Conservation (phyloP, 768 basidiomycete genomes). For the Leucosporidium scottii region DNA sequence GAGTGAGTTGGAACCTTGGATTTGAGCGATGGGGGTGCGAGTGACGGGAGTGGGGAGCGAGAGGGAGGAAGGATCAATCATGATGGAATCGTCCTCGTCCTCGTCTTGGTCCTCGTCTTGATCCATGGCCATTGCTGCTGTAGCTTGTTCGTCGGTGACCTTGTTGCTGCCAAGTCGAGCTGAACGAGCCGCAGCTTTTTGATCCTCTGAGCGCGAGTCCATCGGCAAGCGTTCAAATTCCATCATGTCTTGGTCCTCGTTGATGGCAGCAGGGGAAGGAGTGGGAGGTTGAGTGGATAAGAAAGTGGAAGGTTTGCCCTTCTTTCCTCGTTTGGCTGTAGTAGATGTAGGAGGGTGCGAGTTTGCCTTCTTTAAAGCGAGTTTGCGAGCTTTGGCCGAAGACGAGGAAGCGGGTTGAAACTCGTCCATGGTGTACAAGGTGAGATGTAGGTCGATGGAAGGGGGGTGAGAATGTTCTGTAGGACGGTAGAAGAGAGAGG, state of each 20-base stretch:
- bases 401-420: conserved; percentile 25
- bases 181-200: neutral
- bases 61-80: conserved; percentile 36
- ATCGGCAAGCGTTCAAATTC: conserved; percentile 27
- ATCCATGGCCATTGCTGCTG: neutral
- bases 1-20: conserved; percentile 52
- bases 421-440: neutral
- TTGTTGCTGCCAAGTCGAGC: neutral
- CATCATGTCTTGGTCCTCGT: conserved; percentile 8
- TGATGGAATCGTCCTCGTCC: conserved; percentile 36
- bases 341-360: neutral
- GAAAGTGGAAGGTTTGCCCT: conserved; percentile 12
- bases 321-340: conserved; percentile 16
- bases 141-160: neutral
- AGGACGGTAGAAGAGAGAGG: too few relatives aligned
- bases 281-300: conserved; percentile 27
- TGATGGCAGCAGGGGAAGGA: neutral
- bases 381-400: conserved; percentile 22
- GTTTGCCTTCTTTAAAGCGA: conserved; percentile 7
- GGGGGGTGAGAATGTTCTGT: too few relatives aligned
- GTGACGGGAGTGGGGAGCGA: conserved; percentile 45
- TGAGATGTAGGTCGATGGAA: too few relatives aligned
- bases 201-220: conserved; percentile 14
- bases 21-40: conserved; percentile 34
- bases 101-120: conserved; percentile 24